Conservation (phyloP, 1,284 basidiomycete species). For the Cryptococcus sp. region DNA sequence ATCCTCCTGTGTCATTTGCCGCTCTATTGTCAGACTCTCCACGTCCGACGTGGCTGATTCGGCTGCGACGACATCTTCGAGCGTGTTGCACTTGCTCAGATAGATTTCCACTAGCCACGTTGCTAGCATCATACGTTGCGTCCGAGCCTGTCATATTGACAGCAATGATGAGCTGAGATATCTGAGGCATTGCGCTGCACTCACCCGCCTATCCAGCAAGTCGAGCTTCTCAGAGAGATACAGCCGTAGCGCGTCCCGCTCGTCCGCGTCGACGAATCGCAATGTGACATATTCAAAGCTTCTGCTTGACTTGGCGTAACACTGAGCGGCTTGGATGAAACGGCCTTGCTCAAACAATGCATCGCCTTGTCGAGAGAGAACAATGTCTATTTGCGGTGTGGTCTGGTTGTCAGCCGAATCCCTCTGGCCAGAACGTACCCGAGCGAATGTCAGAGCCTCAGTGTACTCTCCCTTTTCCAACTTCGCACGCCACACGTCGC, state of each 20-base stretch:
- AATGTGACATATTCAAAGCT: constrained; percentile 92
- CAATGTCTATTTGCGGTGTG: constrained; percentile 76
- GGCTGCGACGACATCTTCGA: constrained; percentile 73
- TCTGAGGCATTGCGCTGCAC: constrained; percentile 25
- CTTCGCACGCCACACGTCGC: constrained; percentile 93
- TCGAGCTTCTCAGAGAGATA: constrained; percentile 89
- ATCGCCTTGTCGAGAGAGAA: constrained; percentile 82
- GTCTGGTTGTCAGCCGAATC: constrained; percentile 57
- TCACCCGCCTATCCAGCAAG: constrained; percentile 72
- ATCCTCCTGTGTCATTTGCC: constrained; percentile 85
- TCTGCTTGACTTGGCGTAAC: constrained; percentile 83
- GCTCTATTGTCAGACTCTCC: constrained; percentile 80
- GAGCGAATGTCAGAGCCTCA: constrained; percentile 74
- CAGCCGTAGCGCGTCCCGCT: constrained; percentile 88
- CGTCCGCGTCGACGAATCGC: constrained; percentile 83
- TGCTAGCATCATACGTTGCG: constrained; percentile 95
- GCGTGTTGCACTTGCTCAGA: constrained; percentile 90
- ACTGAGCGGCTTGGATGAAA: constrained; percentile 88
- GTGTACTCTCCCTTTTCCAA: constrained; percentile 77
- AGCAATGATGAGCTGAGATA: background rate
- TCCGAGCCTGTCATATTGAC: constrained; percentile 65
- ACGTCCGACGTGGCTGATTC: constrained; percentile 82
- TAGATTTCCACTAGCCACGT: constrained; percentile 99
- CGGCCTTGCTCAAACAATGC: constrained; percentile 77
- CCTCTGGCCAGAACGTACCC: constrained; percentile 57